Base-by-base conservation (phyloP, 495 filamentous ascomycete genomes). In the Staphylotrichum tortipilum region DNA sequence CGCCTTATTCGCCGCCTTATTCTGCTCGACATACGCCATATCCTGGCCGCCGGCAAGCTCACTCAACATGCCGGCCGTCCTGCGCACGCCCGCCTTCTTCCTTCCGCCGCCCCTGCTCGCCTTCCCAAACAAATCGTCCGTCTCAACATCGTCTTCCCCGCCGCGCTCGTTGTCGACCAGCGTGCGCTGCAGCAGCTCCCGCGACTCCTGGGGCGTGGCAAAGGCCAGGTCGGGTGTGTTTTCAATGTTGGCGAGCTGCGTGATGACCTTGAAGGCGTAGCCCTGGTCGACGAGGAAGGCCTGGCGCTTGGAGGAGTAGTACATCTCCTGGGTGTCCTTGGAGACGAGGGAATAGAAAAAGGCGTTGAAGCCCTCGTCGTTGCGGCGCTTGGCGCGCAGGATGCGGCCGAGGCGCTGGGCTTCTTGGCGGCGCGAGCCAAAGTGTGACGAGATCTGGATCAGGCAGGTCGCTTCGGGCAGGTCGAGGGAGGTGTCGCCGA, bases 261-360 rank as follows among this genome's bases (percentile, higher is more conserved):
- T 97, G 66, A 99, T 99, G 50, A 99, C 92, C 67, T 97, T 97
- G 77, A 97, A 97, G 17, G 92, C 92, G 67, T 99, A 99, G 30
- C 92, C 92, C 66, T 99, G 92, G 57, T 99, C 92, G 41, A 99
- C 89, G 3, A 99, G 77, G 76, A 99, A 99, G 22, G 92, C 94
- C 63, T 99, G 92, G 18, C 92, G 82, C 69, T 96, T 96, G 33
- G 87, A 86, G 6, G 92, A 96, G 72, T 95, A 99, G 66, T 84
- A 91, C 94, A 99, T 97, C 69, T 99, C 92, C 44, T 88, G 80
- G 2, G 92, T 99, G 65, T 97, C 92, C 65, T 96, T 96, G 9
- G 86, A 92, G 26, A 99, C 92, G 4, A 99, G 76, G 0, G 88
- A 92, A 69, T 99, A 99, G 71, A 99, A 99, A 71, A 99, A 99